These are phyloP conservation scores for Zymoseptoria passerinii DNA, from an alignment of 2,329 filamentous ascomycete genomes.

Conservation along the genomic window DNA sequence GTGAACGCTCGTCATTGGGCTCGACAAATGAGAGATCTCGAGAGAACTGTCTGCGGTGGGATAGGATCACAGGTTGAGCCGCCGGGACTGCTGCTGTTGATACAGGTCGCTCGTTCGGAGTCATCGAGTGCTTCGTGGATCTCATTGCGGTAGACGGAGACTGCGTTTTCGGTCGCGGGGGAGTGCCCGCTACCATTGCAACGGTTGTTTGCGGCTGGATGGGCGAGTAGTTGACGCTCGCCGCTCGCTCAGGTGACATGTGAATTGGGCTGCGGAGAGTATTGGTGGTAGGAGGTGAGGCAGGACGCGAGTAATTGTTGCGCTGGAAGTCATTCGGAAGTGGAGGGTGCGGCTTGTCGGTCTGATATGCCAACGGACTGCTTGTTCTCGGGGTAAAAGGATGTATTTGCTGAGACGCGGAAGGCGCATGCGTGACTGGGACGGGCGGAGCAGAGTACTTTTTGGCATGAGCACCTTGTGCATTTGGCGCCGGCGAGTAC, in stretches of 20 bases:
- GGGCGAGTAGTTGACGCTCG: slow-evolving; percentile 14
- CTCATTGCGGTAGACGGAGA: slow-evolving; percentile 50
- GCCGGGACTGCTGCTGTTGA: slow-evolving; percentile 3
- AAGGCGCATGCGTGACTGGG: slow-evolving; percentile 9
- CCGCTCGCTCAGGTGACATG: slow-evolving; percentile 17
- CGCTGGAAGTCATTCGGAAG: slow-evolving; percentile 10
- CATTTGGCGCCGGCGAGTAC: slow-evolving; percentile 53
- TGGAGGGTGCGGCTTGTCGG: slow-evolving; percentile 28
- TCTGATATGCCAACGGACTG: slow-evolving; percentile 52
- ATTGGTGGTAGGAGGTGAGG: slow-evolving; percentile 33
- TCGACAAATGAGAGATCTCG: slow-evolving; percentile 48
- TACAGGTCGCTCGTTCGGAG: slow-evolving; percentile 4
- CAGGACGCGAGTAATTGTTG: slow-evolving; percentile 13
- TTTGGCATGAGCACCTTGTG: slow-evolving; percentile 28
- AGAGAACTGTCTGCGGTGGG: slow-evolving; percentile 37
- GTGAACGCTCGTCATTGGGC: slow-evolving; percentile 48
- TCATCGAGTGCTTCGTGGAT: slow-evolving; percentile 35
- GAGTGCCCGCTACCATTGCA: slow-evolving; percentile 29
- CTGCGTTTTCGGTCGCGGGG: slow-evolving; percentile 41
- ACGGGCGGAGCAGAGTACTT: slow-evolving; percentile 33
- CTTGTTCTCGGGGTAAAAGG: slow-evolving; percentile 56
- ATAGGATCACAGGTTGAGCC: slow-evolving; percentile 22
- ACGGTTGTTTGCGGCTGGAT: slow-evolving; percentile 27
- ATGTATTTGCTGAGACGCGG: slow-evolving; percentile 32
- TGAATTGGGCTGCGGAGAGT: slow-evolving; percentile 11